Evolutionary conservation across 768 basidiomycete species (phyloP).

Genomic region (Hypsizygus marmoreus): DNA sequence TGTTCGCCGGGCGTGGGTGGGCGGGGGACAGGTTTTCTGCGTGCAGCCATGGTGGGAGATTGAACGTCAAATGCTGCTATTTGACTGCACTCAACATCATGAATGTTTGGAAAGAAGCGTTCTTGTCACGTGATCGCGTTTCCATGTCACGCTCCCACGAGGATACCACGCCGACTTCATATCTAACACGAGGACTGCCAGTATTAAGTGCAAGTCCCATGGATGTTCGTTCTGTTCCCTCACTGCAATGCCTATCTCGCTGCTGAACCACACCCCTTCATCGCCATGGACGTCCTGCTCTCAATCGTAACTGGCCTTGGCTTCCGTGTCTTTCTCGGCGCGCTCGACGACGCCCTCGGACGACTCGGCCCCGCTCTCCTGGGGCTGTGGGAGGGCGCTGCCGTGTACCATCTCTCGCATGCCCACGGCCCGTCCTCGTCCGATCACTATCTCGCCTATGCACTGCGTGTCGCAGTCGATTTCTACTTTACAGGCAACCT

Average conservation of each 20-base stretch:
- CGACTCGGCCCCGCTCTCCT: slow-evolving; percentile 35
- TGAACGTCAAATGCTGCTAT: not conserved
- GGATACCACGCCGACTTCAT: too few relatives aligned
- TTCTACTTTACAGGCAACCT: slow-evolving; percentile 38
- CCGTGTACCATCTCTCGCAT: slow-evolving; percentile 40
- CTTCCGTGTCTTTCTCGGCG: slow-evolving; percentile 37
- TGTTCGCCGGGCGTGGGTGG: slow-evolving; percentile 1
- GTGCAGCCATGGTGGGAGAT: slow-evolving; percentile 11
- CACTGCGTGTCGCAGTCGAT: slow-evolving; percentile 44
- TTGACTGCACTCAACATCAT: not conserved
- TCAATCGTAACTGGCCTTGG: slow-evolving; percentile 43
- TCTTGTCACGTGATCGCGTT: slow-evolving; percentile 15
- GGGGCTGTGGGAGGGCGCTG: slow-evolving; percentile 70
- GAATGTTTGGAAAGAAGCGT: slow-evolving; percentile 1
- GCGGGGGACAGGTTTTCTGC: slow-evolving; percentile 8
- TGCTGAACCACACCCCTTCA: not conserved
- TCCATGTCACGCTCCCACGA: too few relatives aligned
- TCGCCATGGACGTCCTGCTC: slow-evolving; percentile 43
- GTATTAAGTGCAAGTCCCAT: slow-evolving; percentile 4
- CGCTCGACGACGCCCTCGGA: slow-evolving; percentile 25
- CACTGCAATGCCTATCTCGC: slow-evolving; percentile 14
- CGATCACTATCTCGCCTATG: slow-evolving; percentile 45
- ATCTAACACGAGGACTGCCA: slow-evolving; percentile 12
- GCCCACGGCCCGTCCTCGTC: slow-evolving; percentile 27
- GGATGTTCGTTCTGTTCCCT: slow-evolving; percentile 1